A percentile compares a stretch with the other conserved stretches of the same genome.
Evolutionary conservation across 345 rosid species (phyloP).

Genomic region (Salix exigua): DNA sequence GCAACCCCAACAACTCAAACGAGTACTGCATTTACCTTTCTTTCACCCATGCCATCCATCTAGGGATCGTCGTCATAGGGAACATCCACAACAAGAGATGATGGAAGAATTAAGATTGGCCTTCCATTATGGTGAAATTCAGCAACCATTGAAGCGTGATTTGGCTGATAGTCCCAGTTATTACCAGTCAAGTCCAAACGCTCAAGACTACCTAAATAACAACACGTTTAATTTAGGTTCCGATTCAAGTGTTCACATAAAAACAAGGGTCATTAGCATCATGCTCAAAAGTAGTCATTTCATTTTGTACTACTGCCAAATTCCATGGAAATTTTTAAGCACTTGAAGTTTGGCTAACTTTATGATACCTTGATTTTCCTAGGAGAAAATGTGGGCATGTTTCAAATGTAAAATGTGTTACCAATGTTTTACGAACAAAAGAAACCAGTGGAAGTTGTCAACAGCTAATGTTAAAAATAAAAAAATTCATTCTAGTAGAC

Average conservation of each 20-base stretch:
- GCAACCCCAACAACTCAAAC: not conserved
- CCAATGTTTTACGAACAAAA: not conserved
- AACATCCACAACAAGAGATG: constrained; percentile 21
- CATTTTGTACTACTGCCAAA: not conserved
- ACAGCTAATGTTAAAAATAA: not conserved
- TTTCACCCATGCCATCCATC: constrained; percentile 10
- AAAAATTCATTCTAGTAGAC: not conserved
- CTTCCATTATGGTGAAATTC: constrained; percentile 61
- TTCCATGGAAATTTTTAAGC: not conserved
- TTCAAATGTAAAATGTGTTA: not conserved
- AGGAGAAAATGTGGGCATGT: no score
- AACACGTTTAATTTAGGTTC: constrained; percentile 1
- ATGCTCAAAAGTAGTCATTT: not conserved
- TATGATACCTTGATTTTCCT: no score
- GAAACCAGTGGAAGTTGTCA: not conserved
- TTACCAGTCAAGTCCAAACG: constrained; percentile 78
- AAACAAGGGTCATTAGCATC: not conserved
- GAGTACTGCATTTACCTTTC: not conserved
- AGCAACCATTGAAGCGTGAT: constrained; percentile 36
- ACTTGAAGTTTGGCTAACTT: not conserved
- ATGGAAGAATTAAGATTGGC: constrained; percentile 55
- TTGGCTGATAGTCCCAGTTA: constrained; percentile 36
- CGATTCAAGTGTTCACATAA: not conserved
- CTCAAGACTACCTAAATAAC: constrained; percentile 51
- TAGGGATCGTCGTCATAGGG: constrained; percentile 88